Base-by-base conservation (phyloP, 1,284 basidiomycete genomes). In the Melampsora larici-populina region DNA sequence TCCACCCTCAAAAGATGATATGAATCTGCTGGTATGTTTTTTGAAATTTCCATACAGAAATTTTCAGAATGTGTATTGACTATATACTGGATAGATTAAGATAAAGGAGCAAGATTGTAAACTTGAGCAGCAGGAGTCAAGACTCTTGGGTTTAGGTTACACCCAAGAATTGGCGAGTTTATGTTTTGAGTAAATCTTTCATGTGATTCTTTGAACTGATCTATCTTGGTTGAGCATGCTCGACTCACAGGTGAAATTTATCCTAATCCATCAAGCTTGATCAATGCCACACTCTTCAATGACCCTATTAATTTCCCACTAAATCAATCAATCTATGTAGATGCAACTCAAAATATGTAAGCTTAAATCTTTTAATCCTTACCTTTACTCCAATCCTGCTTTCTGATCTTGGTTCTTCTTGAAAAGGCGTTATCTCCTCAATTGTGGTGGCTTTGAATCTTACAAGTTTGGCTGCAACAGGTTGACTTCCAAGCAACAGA, bases 161-260 rank as follows among this genome's bases (percentile, higher is more conserved):
- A 81, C 84, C 1, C 84, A 85, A 78, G 85, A 85, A 80, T 79
- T 84, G 40, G 81, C 84, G 13, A 51, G 66, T 63, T n/a, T n/a
- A n/a, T 13, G n/a, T 66, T 26, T 24, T 60, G 46, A 36, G 36
- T 21, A 3, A 4, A 9, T 51, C 3, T 43, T 26, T 26, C 46
- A 49, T 51, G 2, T 31, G 21, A n/a, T 67, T 40, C 3, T 24
- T 66, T 31, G n/a, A n/a, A 66, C 40, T 7, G 13, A 21, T 48
- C 29, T 15, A 9, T n/a, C 33, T 31, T 43, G 11, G 2, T 29
- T 86, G 79, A 86, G 86, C 58, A 94, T 31, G 88, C 92, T 0
- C 89, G 92, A 43, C 88, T 94, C 31, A 91, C 90, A 2, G 88
- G 92, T 76, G 90, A 88, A 1, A 90, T 88, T 0, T 90, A 93